Evolutionary conservation across 2,329 filamentous ascomycete species (phyloP).

Genomic region (Sporothrix phasma): DNA sequence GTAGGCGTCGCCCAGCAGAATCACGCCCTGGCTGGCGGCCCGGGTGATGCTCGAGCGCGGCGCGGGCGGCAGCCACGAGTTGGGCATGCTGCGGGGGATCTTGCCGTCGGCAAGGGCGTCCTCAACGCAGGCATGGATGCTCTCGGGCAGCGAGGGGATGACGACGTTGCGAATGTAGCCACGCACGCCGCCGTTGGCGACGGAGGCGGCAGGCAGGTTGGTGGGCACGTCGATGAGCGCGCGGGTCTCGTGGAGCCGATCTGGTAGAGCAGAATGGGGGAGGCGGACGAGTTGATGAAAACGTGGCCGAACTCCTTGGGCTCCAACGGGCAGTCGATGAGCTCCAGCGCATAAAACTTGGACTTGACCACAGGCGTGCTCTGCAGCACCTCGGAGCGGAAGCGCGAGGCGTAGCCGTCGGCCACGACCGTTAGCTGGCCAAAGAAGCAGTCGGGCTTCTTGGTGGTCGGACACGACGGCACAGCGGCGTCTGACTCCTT

Average conservation of each 20-base stretch:
- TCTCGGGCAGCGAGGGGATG: conserved; percentile 63
- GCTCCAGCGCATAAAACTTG: conserved; percentile 88
- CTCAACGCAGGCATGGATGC: conserved; percentile 62
- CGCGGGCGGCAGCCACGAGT: conserved; percentile 74
- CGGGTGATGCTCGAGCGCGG: conserved; percentile 17
- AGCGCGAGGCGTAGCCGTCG: conserved; percentile 87
- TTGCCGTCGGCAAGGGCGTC: conserved; percentile 68
- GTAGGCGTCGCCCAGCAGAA: conserved; percentile 86
- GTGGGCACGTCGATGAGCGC: conserved; percentile 81
- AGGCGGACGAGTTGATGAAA: conserved; percentile 59
- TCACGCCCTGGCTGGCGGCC: conserved; percentile 59
- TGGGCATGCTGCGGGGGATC: conserved; percentile 80
- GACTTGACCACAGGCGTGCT: conserved; percentile 61
- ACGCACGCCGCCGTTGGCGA: conserved; percentile 71
- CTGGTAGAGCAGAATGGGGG: conserved; percentile 85
- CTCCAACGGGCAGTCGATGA: conserved; percentile 77
- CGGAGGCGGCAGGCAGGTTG: conserved; percentile 60
- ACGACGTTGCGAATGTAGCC: conserved; percentile 68
- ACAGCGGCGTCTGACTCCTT: not conserved
- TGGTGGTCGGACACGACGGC: conserved; percentile 22
- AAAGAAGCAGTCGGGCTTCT: conserved; percentile 68
- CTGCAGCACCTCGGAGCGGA: conserved; percentile 68
- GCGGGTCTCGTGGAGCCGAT: conserved; percentile 93
- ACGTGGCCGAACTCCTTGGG: conserved; percentile 74
- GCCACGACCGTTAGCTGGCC: conserved; percentile 79